phyloP scores from a whole-genome alignment of 768 basidiomycete genomes.

The Lepiota venenata region DNA sequence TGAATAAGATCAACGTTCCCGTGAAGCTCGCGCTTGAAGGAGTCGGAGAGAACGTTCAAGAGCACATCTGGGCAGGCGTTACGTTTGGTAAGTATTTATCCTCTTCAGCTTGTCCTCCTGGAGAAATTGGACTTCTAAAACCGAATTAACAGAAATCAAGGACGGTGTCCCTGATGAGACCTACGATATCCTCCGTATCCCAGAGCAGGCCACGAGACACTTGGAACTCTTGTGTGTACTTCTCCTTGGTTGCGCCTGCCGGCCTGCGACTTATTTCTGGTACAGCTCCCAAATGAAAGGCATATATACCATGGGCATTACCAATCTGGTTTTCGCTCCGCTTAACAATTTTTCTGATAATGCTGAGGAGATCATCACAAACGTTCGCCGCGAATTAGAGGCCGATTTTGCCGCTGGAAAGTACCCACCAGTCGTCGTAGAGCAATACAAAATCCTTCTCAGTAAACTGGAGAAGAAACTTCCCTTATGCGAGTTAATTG shows the following conservation, averaged over 20 bases:
- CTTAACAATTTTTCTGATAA: conserved; percentile 18
- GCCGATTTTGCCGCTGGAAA: conserved; percentile 19
- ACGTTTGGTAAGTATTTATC: not conserved
- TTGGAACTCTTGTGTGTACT: conserved; percentile 18
- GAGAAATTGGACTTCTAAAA: no score
- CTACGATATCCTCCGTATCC: conserved; percentile 28
- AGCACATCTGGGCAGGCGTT: conserved; percentile 11
- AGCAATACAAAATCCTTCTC: conserved; percentile 38
- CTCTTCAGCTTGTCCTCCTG: no score
- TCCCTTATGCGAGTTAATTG: conserved; percentile 24
- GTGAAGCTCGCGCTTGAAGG: conserved; percentile 15
- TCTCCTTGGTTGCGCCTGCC: not conserved
- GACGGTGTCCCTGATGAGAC: not conserved
- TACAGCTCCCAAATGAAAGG: conserved; percentile 22
- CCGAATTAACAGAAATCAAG: no score
- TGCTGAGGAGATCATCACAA: conserved; percentile 15
- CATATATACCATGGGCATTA: conserved; percentile 21
- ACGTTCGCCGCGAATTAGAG: conserved; percentile 22
- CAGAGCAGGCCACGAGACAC: conserved; percentile 41
- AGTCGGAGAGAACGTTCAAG: conserved; percentile 17
- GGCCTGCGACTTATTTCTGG: not conserved
- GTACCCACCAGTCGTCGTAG: conserved; percentile 28
- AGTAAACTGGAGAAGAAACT: conserved; percentile 21
- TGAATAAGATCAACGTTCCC: conserved; percentile 10
- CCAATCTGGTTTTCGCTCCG: conserved; percentile 25